Base-by-base conservation (phyloP, 805 yeast species). In the Candida yuanshanica region DNA sequence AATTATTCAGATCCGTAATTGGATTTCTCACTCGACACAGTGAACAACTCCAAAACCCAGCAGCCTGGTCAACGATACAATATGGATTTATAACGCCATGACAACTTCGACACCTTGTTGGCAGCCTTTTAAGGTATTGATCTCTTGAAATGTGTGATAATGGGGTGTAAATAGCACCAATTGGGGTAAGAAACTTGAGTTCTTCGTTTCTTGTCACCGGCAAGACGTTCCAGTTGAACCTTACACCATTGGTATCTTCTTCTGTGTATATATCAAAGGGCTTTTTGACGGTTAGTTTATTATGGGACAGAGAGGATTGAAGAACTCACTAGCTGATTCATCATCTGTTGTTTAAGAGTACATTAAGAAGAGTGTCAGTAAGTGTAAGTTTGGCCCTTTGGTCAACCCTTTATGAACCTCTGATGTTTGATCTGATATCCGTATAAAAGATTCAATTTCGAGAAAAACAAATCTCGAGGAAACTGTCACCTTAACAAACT, bases 101-200 rank as follows among this genome's bases (percentile, higher is more conserved):
- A 72, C 98, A 91, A 42, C 69, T 64, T 38, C 85, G 75, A 65
- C 96, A 89, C 33, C 78, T 66, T 38, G 79, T 79, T 8, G 96
- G 95, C 60, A 31, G 34, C 12, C 10, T 31, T 17, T 3, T 5
- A 8, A 31, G 14, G 21, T 31, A 31, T 18, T 18, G 22, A 7
- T 31, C 21, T 16, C 12, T 13, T 16, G 33, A 16, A 11, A 18
- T 31, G 20, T 11, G 6, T 83, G 91, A 21, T 3, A 91, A 72
- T 9, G 99, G 99, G 16, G 96, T 88, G 68, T 86, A 91, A 48
- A 93, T 65, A 44, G 95, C 81, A 27, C 96, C 95, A 33, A 93
- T 80, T 7, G 98, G 98, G 21, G 89, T 85, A 17, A 88, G 88
- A 50, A 87, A 82, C 50, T 87, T 82, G 50, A 81, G 80, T n/a